Evolutionary conservation across 306 rosid species (phyloP).

Genomic region (Vicia sativa): DNA sequence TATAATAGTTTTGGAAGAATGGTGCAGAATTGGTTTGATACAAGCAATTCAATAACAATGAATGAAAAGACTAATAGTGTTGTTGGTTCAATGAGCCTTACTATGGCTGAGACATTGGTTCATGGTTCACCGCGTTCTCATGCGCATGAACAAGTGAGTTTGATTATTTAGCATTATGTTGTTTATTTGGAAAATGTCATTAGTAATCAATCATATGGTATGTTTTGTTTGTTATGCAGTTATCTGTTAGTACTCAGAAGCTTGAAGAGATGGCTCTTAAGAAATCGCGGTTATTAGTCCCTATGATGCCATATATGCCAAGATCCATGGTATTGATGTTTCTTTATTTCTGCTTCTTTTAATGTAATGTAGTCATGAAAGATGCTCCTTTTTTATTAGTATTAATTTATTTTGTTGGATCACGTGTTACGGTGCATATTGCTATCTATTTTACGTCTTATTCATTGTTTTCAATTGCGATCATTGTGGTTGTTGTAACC

Average conservation of each 20-base stretch:
- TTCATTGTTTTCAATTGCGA: not conserved
- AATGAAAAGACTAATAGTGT: constrained; percentile 17
- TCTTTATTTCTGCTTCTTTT: not conserved
- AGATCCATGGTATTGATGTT: constrained; percentile 38
- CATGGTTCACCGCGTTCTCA: constrained; percentile 29
- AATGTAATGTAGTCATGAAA: constrained; percentile 7
- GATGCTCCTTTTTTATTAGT: constrained; percentile 5
- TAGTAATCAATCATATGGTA: constrained; percentile 7
- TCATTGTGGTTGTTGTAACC: no score
- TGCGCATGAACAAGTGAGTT: constrained; percentile 44
- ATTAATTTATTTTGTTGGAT: not conserved
- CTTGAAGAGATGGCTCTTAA: constrained; percentile 45
- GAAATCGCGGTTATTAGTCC: constrained; percentile 46
- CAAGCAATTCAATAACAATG: constrained; percentile 22
- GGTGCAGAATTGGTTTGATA: constrained; percentile 26
- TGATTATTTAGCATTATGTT: not conserved
- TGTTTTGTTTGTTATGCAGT: constrained; percentile 34
- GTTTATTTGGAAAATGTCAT: constrained; percentile 7
- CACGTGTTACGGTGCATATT: not conserved
- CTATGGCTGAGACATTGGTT: constrained; percentile 47
- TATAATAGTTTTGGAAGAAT: constrained; percentile 4
- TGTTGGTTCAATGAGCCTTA: constrained; percentile 25
- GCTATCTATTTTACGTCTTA: not conserved
- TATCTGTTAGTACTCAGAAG: constrained; percentile 34
- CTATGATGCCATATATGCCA: constrained; percentile 39